A percentile compares a stretch with the other conserved stretches of the same genome.
Conservation (phyloP, 768 basidiomycete species). For the Suillus sp. region DNA sequence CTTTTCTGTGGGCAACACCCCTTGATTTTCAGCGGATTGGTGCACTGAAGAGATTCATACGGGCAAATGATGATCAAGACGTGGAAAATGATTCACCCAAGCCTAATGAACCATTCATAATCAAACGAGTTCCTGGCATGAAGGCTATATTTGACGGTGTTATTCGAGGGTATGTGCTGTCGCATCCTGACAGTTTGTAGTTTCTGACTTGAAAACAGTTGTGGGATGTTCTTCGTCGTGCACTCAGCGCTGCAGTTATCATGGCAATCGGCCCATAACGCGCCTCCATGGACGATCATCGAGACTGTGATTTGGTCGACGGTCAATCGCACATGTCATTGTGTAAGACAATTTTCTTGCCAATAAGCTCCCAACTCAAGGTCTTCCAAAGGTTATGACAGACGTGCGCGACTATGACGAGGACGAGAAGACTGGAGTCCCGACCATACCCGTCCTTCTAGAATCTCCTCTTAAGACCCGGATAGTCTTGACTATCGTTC, state of each 20-base stretch:
- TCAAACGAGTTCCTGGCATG: slow-evolving; percentile 3
- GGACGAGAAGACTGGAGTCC: background rate
- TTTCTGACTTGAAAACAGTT: background rate
- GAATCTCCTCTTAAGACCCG: background rate
- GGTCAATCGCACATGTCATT: background rate
- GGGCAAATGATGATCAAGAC: background rate
- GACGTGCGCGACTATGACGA: background rate
- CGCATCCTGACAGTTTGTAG: background rate
- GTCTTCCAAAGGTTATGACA: background rate
- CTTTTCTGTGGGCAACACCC: slow-evolving; percentile 1
- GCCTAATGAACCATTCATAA: background rate
- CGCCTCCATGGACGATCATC: background rate
- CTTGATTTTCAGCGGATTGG: background rate
- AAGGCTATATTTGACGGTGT: slow-evolving; percentile 1
- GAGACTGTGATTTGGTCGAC: background rate
- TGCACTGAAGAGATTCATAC: background rate
- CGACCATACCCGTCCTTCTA: background rate
- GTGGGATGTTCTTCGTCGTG: background rate
- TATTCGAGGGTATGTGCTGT: background rate
- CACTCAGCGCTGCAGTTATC: background rate
- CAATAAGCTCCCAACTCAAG: background rate
- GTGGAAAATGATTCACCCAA: background rate
- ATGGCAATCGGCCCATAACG: background rate
- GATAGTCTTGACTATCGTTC: background rate
- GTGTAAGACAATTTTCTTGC: background rate